These are phyloP conservation scores for Phytophthora cajani DNA, from an alignment of 352 stramenopile species.

Conservation along the genomic window DNA sequence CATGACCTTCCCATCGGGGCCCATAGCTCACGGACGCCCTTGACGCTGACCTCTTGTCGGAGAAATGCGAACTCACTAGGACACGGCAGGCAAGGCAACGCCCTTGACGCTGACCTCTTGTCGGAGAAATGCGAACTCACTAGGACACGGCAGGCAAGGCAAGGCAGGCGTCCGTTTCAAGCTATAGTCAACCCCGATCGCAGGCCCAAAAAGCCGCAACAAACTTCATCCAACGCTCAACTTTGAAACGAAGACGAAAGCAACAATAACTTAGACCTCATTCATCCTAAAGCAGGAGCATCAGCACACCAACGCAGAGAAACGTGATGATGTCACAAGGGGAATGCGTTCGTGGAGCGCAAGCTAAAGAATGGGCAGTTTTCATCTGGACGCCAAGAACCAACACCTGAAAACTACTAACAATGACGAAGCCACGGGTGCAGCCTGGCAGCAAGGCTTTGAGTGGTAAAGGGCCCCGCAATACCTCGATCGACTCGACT, in stretches of 20 bases:
- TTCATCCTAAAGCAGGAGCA: not conserved
- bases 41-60: not conserved
- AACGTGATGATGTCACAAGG: not conserved
- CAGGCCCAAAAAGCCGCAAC: not conserved
- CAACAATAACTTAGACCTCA: slow-evolving; percentile 1
- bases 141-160: not conserved
- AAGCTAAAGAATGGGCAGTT: not conserved
- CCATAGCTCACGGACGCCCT: slow-evolving; percentile 6
- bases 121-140: slow-evolving; percentile 13
- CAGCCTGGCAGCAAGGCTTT: not conserved
- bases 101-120: not conserved
- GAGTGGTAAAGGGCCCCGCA: not conserved
- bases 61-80: slow-evolving; percentile 14
- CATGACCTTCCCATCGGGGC: slow-evolving; percentile 30
- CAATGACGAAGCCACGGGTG: not conserved
- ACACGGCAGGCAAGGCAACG: not conserved
- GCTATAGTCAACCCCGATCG: slow-evolving; percentile 7
- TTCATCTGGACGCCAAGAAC: not conserved
- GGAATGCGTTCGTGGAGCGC: not conserved
- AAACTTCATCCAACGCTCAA: slow-evolving; percentile 8
- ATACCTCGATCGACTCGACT: slow-evolving; percentile 5
- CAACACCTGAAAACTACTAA: not conserved
- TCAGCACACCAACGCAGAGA: not conserved
- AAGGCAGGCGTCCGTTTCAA: slow-evolving; percentile 26
- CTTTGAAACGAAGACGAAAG: slow-evolving; percentile 7